These are phyloP conservation scores for Vitellaria paradoxa DNA, from an alignment of 179 eudicot species.

Conservation along the genomic window DNA sequence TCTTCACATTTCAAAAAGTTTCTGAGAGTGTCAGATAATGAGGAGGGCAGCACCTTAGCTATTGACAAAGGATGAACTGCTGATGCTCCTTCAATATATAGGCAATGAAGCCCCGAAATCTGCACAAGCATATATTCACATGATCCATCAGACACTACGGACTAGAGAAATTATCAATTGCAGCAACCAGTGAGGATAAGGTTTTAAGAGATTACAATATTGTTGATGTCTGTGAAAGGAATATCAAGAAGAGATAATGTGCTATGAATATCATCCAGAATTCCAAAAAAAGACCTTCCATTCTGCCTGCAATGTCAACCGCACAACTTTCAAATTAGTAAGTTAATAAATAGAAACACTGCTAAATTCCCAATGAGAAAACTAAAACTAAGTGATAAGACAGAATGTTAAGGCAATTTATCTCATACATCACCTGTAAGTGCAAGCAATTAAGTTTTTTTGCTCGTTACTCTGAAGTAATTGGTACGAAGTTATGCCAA, in stretches of 20 bases:
- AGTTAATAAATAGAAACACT: not conserved
- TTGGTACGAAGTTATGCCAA: slow-evolving; percentile 80
- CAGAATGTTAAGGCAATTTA: not conserved
- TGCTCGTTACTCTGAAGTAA: slow-evolving; percentile 39
- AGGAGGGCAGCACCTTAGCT: slow-evolving; percentile 66
- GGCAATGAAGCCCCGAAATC: slow-evolving; percentile 49
- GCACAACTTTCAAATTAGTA: slow-evolving; percentile 10
- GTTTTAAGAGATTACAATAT: slow-evolving; percentile 47
- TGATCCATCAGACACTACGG: slow-evolving; percentile 38
- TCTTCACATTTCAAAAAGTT: not conserved
- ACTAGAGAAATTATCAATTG: not conserved
- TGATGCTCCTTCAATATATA: slow-evolving; percentile 87
- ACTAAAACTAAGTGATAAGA: not conserved
- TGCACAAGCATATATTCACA: slow-evolving; percentile 30
- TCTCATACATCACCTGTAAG: slow-evolving; percentile 57
- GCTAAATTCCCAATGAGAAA: slow-evolving; percentile 6
- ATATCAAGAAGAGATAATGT: slow-evolving; percentile 55
- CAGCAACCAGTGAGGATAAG: slow-evolving; percentile 11
- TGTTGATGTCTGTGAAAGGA: slow-evolving; percentile 86
- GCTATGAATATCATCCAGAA: slow-evolving; percentile 64
- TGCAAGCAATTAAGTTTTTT: slow-evolving; percentile 72
- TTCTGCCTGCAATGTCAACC: slow-evolving; percentile 62
- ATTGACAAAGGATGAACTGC: slow-evolving; percentile 74
- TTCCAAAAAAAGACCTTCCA: slow-evolving; percentile 76
- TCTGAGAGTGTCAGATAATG: slow-evolving; percentile 21